phyloP scores from a whole-genome alignment of 2,329 filamentous ascomycete genomes.

The Xylaria arbuscula region DNA sequence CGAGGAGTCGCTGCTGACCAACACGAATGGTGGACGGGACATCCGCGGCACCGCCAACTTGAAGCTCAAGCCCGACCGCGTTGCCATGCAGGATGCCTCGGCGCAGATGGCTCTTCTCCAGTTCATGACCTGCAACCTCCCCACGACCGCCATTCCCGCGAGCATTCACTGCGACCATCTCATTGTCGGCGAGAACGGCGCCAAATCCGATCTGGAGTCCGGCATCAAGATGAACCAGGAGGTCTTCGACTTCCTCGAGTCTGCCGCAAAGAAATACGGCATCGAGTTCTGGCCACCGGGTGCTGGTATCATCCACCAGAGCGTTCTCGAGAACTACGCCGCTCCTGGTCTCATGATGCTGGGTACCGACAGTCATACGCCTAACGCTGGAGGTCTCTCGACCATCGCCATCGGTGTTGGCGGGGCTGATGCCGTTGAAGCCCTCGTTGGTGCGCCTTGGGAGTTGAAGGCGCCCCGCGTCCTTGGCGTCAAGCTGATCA shows the following conservation, averaged over 20 bases:
- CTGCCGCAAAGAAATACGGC: conserved; percentile 87
- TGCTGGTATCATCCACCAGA: conserved; percentile 97
- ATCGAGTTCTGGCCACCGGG: conserved; percentile 97
- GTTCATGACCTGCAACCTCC: conserved; percentile 97
- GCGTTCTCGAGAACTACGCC: conserved; percentile 96
- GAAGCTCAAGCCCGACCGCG: conserved; percentile 95
- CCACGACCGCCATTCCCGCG: conserved; percentile 89
- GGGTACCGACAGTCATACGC: conserved; percentile 96
- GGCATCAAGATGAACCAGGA: conserved; percentile 94
- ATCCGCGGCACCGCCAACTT: conserved; percentile 91
- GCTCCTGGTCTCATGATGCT: conserved; percentile 99
- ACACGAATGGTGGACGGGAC: conserved; percentile 83
- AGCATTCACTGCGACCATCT: conserved; percentile 99
- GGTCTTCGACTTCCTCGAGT: conserved; percentile 97
- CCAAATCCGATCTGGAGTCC: conserved; percentile 82
- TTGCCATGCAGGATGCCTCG: conserved; percentile 99
- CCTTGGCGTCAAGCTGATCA: conserved; percentile 84
- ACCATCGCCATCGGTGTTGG: conserved; percentile 97
- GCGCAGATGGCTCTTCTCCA: conserved; percentile 98
- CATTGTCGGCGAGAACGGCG: conserved; percentile 94
- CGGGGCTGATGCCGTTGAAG: conserved; percentile 96
- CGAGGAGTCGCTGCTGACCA: conserved; percentile 85
- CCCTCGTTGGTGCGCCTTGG: conserved; percentile 95
- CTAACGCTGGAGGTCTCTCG: conserved; percentile 93
- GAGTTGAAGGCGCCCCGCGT: conserved; percentile 95